Evolutionary conservation across 164 flowering plant species (phyloP).

Genomic region (Pachysandra terminalis): DNA sequence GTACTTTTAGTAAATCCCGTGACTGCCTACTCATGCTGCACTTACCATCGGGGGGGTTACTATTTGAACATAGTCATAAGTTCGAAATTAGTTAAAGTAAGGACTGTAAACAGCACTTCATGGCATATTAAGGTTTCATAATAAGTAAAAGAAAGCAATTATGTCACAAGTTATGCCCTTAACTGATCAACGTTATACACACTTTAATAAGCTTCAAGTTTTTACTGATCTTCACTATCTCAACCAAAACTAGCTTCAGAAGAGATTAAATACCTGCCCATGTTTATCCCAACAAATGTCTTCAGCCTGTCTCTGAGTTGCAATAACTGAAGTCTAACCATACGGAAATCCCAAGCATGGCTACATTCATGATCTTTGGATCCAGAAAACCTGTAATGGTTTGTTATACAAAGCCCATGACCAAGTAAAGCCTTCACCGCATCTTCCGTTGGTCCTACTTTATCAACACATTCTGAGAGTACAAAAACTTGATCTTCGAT

Average conservation of each 20-base stretch:
- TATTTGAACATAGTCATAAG: too few species aligned
- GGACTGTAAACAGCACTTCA: not conserved
- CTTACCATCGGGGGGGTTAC: too few species aligned
- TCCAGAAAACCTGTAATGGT: conserved; percentile 49
- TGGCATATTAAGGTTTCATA: not conserved
- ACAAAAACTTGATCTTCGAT: conserved; percentile 72
- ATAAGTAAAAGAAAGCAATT: not conserved
- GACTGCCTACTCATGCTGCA: too few species aligned
- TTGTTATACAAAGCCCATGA: conserved; percentile 67
- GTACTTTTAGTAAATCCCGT: too few species aligned
- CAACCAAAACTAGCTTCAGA: not conserved
- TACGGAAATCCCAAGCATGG: conserved; percentile 55
- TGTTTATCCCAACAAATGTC: conserved; percentile 91
- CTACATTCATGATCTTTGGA: conserved; percentile 27
- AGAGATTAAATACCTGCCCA: conserved; percentile 76
- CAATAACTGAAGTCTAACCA: conserved; percentile 69
- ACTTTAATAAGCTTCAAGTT: not conserved
- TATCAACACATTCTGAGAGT: conserved; percentile 72
- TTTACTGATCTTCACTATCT: not conserved
- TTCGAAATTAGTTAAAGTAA: too few species aligned
- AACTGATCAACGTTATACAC: not conserved
- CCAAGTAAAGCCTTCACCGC: conserved; percentile 64
- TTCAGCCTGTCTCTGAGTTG: conserved; percentile 86
- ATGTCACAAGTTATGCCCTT: not conserved
- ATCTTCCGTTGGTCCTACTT: conserved; percentile 79